Evolutionary conservation across 441 rosid genomes (phyloP).

Genomic region (Bruguiera hainesii): DNA sequence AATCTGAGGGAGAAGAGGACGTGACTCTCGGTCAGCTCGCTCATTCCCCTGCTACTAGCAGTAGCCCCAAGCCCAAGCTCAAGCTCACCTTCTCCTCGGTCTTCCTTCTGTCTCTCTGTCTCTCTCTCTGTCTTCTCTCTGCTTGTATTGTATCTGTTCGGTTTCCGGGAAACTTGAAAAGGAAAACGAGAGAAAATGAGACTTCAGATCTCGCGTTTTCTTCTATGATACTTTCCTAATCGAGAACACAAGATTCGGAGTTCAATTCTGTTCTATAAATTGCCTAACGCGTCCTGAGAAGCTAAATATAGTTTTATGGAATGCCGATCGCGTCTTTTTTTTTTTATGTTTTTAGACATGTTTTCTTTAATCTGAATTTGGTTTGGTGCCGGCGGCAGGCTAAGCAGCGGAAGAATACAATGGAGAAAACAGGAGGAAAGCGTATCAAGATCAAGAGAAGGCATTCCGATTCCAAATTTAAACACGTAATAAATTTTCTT

Average conservation of each 20-base stretch:
- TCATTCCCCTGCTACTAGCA: conserved; percentile 9
- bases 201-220: background rate
- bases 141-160: background rate
- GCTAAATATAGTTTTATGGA: background rate
- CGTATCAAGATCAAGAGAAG: conserved; percentile 37
- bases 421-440: conserved; percentile 26
- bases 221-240: too few relatives aligned
- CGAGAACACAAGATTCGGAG: too few relatives aligned
- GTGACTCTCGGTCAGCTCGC: conserved; percentile 31
- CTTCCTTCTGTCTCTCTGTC: background rate
- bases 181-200: background rate
- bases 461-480: conserved; percentile 33
- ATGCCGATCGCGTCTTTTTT: background rate
- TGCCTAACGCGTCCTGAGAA: background rate
- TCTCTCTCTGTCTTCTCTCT: too few relatives aligned
- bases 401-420: conserved; percentile 7
- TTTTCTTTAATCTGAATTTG: background rate
- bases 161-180: background rate
- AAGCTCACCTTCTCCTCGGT: conserved; percentile 19
- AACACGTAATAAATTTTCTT: conserved; percentile 26
- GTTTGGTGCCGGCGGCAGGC: background rate
- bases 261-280: background rate
- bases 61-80: conserved; percentile 13
- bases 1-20: conserved; percentile 24
- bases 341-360: background rate